Conservation (phyloP, 2,329 filamentous ascomycete species). For the Sporothrix brunneoviolacea region DNA sequence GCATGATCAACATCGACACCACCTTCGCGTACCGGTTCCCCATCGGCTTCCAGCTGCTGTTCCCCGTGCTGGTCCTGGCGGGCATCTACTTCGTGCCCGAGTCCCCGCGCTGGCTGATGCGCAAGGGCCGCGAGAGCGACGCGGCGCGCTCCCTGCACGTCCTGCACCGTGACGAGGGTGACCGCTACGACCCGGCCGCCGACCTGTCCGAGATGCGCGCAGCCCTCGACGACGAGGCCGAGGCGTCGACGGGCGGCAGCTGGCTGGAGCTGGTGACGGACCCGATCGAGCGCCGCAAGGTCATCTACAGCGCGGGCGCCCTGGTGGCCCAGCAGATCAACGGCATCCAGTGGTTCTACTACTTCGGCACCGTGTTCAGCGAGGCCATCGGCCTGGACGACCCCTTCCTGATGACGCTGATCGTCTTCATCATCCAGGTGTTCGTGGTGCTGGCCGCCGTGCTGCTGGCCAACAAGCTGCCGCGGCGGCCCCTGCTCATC, state of each 20-base stretch:
- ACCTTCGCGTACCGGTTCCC: constrained; percentile 33
- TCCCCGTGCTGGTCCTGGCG: constrained; percentile 30
- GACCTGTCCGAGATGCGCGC: constrained; percentile 28
- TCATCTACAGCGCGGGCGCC: constrained; percentile 38
- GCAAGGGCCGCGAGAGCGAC: no score
- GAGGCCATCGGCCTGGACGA: constrained; percentile 35
- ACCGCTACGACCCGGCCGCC: constrained; percentile 24
- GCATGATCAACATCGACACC: constrained; percentile 28
- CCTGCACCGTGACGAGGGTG: no score
- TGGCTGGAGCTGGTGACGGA: constrained; percentile 28
- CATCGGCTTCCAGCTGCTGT: constrained; percentile 36
- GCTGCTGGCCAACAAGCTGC: constrained; percentile 34
- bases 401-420: constrained; percentile 36
- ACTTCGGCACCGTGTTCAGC: constrained; percentile 36
- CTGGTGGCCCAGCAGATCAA: constrained; percentile 43
- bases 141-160: no score
- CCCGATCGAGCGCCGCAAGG: constrained; percentile 29
- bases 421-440: no score
- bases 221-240: constrained; percentile 27
- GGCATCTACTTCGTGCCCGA: constrained; percentile 35
- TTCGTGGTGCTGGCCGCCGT: constrained; percentile 34
- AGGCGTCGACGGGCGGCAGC: no score
- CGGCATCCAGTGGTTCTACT: constrained; percentile 42
- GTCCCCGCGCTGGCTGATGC: constrained; percentile 44
- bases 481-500: constrained; percentile 31